These are phyloP conservation scores for Solanum ahanhuiri DNA, from an alignment of 257 asterid genomes.

Conservation along the genomic window DNA sequence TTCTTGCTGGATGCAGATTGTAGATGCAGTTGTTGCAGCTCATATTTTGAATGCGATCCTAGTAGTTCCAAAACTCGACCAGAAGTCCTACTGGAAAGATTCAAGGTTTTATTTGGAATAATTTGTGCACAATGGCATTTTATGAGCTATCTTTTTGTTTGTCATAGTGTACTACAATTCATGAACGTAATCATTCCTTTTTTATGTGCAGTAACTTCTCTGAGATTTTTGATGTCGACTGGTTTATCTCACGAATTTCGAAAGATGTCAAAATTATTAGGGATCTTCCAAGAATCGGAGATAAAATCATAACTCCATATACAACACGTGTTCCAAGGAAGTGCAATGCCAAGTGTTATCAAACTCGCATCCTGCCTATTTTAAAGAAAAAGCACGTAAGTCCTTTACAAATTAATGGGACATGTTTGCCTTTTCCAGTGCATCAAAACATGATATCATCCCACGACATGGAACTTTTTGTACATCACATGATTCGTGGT, in stretches of 20 bases:
- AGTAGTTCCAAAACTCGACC: conserved; percentile 62
- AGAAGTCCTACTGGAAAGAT: conserved; percentile 78
- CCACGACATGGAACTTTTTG: background rate
- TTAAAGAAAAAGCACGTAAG: conserved; percentile 45
- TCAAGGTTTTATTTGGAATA: conserved; percentile 28
- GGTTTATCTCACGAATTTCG: conserved; percentile 39
- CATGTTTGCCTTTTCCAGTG: background rate
- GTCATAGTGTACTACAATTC: background rate
- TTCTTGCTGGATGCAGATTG: conserved; percentile 36
- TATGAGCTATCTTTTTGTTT: background rate
- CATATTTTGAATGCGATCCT: conserved; percentile 64
- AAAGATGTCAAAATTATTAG: conserved; percentile 42
- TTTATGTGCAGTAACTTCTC: conserved; percentile 61
- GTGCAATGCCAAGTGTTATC: conserved; percentile 46
- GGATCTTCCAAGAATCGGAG: conserved; percentile 37
- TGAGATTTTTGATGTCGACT: conserved; percentile 51
- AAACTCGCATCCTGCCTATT: conserved; percentile 54
- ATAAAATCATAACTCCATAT: conserved; percentile 24
- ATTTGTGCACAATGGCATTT: background rate
- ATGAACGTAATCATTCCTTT: background rate
- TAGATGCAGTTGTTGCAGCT: conserved; percentile 76
- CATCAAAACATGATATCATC: background rate
- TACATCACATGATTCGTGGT: background rate
- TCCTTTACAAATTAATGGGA: background rate
- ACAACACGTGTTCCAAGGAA: conserved; percentile 58